Conservation (phyloP, 768 basidiomycete species). For the Brasilioporus rufonigricans region DNA sequence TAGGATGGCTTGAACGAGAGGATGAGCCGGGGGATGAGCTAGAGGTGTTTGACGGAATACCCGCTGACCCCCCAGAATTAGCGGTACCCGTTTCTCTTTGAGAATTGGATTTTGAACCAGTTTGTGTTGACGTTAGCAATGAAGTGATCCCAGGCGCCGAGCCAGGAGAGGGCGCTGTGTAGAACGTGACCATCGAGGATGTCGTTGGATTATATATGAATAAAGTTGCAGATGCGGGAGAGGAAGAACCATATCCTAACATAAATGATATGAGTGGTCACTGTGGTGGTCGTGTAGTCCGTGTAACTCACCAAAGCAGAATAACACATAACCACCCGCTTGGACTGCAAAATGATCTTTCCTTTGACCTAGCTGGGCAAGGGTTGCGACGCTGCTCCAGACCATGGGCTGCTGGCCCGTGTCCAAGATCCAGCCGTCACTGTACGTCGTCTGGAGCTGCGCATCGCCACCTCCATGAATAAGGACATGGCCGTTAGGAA, state of each 20-base stretch:
- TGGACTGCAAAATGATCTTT: constrained; percentile 74
- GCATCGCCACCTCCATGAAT: constrained; percentile 80
- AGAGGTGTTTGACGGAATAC: constrained; percentile 16
- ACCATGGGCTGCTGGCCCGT: constrained; percentile 51
- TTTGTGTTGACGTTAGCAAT: constrained; percentile 35
- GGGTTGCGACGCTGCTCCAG: constrained; percentile 52
- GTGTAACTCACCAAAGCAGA: constrained; percentile 67
- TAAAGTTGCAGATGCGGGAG: constrained; percentile 48
- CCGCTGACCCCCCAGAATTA: constrained; percentile 1
- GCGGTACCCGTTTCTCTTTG: constrained; percentile 7
- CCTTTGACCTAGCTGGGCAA: constrained; percentile 59
- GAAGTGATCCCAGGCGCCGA: constrained; percentile 32
- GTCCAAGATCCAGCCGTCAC: constrained; percentile 73
- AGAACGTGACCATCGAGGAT: constrained; percentile 41
- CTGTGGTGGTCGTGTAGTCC: neutral
- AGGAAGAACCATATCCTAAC: constrained; percentile 32
- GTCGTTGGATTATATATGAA: constrained; percentile 46
- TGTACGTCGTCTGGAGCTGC: constrained; percentile 47
- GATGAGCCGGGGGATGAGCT: constrained; percentile 13
- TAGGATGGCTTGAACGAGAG: constrained; percentile 22
- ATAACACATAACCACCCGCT: constrained; percentile 60
- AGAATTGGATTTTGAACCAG: constrained; percentile 17
- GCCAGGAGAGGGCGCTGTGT: constrained; percentile 36
- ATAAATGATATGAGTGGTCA: constrained; percentile 15
- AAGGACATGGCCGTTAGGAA: constrained; percentile 54